Conservation (phyloP, 2,329 filamentous ascomycete genomes). For the Pyricularia sp. region DNA sequence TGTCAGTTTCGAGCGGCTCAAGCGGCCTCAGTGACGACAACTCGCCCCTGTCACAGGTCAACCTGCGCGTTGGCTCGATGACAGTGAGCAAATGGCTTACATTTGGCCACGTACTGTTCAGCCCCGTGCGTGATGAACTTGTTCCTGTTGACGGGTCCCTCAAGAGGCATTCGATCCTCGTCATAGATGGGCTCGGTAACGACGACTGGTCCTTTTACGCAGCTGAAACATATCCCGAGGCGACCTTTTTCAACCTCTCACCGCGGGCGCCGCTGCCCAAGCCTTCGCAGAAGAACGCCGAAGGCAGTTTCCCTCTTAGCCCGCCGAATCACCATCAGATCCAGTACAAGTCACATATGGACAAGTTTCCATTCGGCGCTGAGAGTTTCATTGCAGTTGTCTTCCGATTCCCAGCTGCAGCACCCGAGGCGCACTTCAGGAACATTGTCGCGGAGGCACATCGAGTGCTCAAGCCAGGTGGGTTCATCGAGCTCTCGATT, state of each 20-base stretch:
- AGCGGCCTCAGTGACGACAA: conserved; percentile 39
- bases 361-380: conserved; percentile 61
- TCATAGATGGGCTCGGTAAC: conserved; percentile 76
- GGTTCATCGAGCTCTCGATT: conserved; percentile 66
- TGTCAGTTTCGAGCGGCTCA: conserved; percentile 29
- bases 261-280: conserved; percentile 36
- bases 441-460: conserved; percentile 63
- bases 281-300: background rate
- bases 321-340: conserved; percentile 66
- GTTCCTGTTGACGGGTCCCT: conserved; percentile 32
- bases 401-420: conserved; percentile 61
- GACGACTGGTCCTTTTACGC: conserved; percentile 82
- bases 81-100: conserved; percentile 82
- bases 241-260: conserved; percentile 65
- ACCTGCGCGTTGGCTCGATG: conserved; percentile 66
- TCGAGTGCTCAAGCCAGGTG: conserved; percentile 64
- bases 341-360: conserved; percentile 46
- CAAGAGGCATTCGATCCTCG: conserved; percentile 54
- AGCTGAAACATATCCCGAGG: conserved; percentile 62
- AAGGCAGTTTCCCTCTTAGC: conserved; percentile 31
- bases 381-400: conserved; percentile 67
- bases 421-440: conserved; percentile 54
- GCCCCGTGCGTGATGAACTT: conserved; percentile 62
- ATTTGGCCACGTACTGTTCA: conserved; percentile 73
- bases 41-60: conserved; percentile 56